These are phyloP conservation scores for Populus hybrid DNA, from an alignment of 441 rosid species.

Conservation along the genomic window DNA sequence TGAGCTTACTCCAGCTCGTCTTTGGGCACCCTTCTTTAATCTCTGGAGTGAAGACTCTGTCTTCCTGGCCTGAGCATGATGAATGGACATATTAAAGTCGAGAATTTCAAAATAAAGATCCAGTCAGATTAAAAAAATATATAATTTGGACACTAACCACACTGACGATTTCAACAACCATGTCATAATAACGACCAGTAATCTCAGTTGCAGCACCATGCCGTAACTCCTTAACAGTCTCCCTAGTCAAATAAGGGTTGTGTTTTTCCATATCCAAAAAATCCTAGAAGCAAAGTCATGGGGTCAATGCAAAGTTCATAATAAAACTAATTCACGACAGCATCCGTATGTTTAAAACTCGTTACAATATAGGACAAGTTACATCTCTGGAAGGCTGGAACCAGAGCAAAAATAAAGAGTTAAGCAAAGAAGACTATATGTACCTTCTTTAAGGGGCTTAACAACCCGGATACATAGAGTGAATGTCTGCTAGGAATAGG, in stretches of 20 bases:
- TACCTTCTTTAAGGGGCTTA: constrained; percentile 80
- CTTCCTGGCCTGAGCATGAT: constrained; percentile 68
- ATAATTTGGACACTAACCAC: constrained; percentile 54
- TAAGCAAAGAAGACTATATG: neutral
- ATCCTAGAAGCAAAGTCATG: constrained; percentile 35
- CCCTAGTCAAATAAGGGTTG: constrained; percentile 53
- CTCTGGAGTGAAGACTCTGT: constrained; percentile 87
- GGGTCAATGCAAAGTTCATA: neutral
- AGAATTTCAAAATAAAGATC: neutral
- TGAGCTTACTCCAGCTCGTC: constrained; percentile 86
- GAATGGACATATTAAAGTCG: neutral
- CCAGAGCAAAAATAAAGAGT: neutral
- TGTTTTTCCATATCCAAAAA: constrained; percentile 84
- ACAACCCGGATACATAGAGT: constrained; percentile 72
- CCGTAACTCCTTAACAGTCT: constrained; percentile 50
- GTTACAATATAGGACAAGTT: neutral
- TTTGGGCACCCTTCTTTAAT: constrained; percentile 85
- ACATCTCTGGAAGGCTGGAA: neutral
- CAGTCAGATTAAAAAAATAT: neutral
- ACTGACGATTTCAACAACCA: constrained; percentile 77
- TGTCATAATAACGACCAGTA: constrained; percentile 69
- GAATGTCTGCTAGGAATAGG: constrained; percentile 94
- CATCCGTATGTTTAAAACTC: neutral
- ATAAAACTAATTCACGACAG: neutral
- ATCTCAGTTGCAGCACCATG: constrained; percentile 62